Evolutionary conservation across 176 grass and related monocot genomes (phyloP).

Genomic region (Otatea glauca): DNA sequence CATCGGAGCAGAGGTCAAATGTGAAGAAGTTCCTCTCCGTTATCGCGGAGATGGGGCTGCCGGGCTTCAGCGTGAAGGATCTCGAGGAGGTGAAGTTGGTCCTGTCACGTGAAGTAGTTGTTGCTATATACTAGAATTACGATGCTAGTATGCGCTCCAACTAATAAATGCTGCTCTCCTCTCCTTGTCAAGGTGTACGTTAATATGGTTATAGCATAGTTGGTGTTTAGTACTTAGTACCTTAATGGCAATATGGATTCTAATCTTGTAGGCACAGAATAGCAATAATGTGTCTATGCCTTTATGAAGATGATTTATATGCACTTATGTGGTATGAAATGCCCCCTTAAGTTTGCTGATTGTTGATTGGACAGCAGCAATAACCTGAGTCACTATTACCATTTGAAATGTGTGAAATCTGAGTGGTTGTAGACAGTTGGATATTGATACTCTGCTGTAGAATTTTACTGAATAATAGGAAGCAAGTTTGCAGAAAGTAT

Average conservation of each 20-base stretch:
- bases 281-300: slow-evolving; percentile 1
- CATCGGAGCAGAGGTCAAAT: slow-evolving; percentile 60
- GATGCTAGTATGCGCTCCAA: neutral
- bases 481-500: slow-evolving; percentile 6
- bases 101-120: slow-evolving; percentile 29
- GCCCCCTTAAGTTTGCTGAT: neutral
- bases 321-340: slow-evolving; percentile 24
- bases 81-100: slow-evolving; percentile 75
- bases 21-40: slow-evolving; percentile 85
- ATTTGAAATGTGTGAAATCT: slow-evolving; percentile 31
- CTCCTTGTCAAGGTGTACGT: slow-evolving; percentile 40
- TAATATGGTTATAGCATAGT: slow-evolving; percentile 43
- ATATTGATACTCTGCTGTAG: slow-evolving; percentile 36
- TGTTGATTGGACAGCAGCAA: slow-evolving; percentile 15
- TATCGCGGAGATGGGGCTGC: slow-evolving; percentile 73
- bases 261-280: slow-evolving; percentile 14
- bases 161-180: slow-evolving; percentile 28
- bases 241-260: slow-evolving; percentile 31
- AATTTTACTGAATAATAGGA: slow-evolving; percentile 13
- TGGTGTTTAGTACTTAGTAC: slow-evolving; percentile 34
- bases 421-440: slow-evolving; percentile 38
- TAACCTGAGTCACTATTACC: slow-evolving; percentile 22
- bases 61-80: slow-evolving; percentile 77
- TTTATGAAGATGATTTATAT: slow-evolving; percentile 25
- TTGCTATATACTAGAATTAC: slow-evolving; percentile 12